Evolutionary conservation across 352 stramenopile genomes (phyloP).

Genomic region (Nothophytophthora sp.): DNA sequence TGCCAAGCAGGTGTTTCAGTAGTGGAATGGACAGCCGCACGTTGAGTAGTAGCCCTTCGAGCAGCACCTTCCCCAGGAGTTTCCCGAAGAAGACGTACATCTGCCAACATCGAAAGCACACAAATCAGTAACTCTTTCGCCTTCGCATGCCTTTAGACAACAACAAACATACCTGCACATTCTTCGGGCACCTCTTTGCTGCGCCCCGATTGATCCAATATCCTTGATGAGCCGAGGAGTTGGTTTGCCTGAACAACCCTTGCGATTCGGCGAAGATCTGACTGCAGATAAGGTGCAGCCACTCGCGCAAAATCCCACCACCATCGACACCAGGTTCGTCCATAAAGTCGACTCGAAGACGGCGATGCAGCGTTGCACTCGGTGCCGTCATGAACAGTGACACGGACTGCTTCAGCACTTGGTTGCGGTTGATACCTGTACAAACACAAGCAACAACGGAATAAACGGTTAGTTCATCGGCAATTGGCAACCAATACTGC

Average conservation of each 20-base stretch:
- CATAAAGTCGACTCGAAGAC: conserved; percentile 85
- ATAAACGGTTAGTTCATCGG: too few relatives aligned
- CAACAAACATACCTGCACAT: conserved; percentile 38
- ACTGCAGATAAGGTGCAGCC: conserved; percentile 72
- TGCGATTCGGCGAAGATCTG: conserved; percentile 55
- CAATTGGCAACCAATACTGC: not conserved
- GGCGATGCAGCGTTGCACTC: conserved; percentile 49
- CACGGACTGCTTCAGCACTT: conserved; percentile 71
- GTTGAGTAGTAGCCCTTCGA: conserved; percentile 75
- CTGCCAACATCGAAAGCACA: conserved; percentile 20
- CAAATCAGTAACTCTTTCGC: not conserved
- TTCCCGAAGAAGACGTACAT: conserved; percentile 86
- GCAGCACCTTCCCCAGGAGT: conserved; percentile 62
- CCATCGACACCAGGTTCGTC: conserved; percentile 78
- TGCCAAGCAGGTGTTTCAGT: conserved; percentile 70
- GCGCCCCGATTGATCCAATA: conserved; percentile 66
- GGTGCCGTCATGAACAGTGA: conserved; percentile 56
- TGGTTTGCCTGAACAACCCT: conserved; percentile 52
- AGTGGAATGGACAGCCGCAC: conserved; percentile 64
- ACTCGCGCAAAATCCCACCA: conserved; percentile 79
- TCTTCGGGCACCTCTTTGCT: conserved; percentile 17
- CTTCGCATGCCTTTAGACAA: not conserved
- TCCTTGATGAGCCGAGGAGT: conserved; percentile 43
- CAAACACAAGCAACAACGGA: conserved; percentile 1
- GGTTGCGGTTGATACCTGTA: conserved; percentile 66